phyloP scores from a whole-genome alignment of 805 yeast species.

The Cyberlindnera lachancei region DNA sequence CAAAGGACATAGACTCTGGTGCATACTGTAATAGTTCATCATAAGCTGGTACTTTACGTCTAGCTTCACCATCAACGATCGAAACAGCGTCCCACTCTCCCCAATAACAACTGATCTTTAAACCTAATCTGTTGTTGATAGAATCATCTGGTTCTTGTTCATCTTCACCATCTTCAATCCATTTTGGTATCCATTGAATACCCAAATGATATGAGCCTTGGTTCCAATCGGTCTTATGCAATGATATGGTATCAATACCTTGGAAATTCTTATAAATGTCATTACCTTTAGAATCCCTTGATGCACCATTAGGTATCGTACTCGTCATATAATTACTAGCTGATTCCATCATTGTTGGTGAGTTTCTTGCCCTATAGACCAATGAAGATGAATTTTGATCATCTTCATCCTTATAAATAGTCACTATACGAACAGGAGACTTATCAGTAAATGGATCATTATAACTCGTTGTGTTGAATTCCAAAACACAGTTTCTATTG shows the following conservation, averaged over 20 bases:
- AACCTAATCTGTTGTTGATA: constrained; percentile 36
- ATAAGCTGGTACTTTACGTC: constrained; percentile 55
- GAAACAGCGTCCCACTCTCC: constrained; percentile 54
- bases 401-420: constrained; percentile 35
- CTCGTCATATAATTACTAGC: not conserved
- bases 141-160: constrained; percentile 25
- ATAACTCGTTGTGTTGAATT: constrained; percentile 45
- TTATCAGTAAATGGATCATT: constrained; percentile 23
- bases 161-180: constrained; percentile 30
- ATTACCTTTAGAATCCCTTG: constrained; percentile 31
- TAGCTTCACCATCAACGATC: constrained; percentile 29
- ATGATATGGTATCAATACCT: constrained; percentile 58
- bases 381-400: constrained; percentile 4
- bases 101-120: constrained; percentile 67
- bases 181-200: constrained; percentile 69
- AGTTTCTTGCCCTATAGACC: too few relatives aligned
- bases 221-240: constrained; percentile 62
- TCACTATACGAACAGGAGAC: constrained; percentile 61
- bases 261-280: constrained; percentile 43
- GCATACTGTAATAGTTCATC: constrained; percentile 63
- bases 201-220: constrained; percentile 48
- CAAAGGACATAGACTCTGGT: constrained; percentile 56
- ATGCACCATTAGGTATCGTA: constrained; percentile 18
- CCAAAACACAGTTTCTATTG: constrained; percentile 57
- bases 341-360: too few relatives aligned